Base-by-base conservation (phyloP, 1,284 basidiomycete species). In the Tilletia horrida region DNA sequence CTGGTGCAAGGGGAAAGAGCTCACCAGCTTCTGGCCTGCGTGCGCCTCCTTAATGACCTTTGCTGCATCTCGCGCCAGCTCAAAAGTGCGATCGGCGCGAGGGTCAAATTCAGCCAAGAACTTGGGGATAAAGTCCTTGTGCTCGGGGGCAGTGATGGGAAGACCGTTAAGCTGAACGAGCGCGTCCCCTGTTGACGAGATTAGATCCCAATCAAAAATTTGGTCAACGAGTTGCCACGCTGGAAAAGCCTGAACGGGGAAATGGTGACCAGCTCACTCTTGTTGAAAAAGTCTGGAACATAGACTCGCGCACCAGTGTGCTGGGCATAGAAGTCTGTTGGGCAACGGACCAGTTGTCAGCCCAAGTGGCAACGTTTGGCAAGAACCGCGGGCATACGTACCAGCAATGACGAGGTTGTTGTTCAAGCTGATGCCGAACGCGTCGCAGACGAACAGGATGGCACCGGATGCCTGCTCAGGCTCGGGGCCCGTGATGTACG, bases 241-340 rank as follows among this genome's bases (percentile, higher is more conserved):
- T n/a, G n/a, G n/a, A n/a, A n/a, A n/a, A n/a, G n/a, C n/a, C n/a
- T n/a, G n/a, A n/a, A n/a, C n/a, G n/a, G n/a, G n/a, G n/a, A n/a
- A n/a, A 7, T 2, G 47, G 47, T 40, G 6, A 11, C 8, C 7
- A 2, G 18, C 47, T 48, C 62, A 14, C 48, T 35, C 25, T 48
- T 48, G 31, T 65, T 29, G 48, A 65, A 65, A 23, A 65, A 65
- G 64, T 65, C 64, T 29, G 64, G 64, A 3, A 65, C 50, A n/a
- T 65, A 65, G 29, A 65, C 66, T 7, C 70, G 44, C 2, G 67
- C 69, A 29, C 69, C 69, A 8, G 66, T 31, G 16, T 45, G 43
- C 59, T 67, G 21, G 2, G 71, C 71, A 40, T 69, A 73, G 40
- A 64, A 67, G 64, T 73, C 71, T 42, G 59, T 6, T 2, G 18